Conservation (phyloP, 2,329 filamentous ascomycete species). For the Hypocreales sp. region DNA sequence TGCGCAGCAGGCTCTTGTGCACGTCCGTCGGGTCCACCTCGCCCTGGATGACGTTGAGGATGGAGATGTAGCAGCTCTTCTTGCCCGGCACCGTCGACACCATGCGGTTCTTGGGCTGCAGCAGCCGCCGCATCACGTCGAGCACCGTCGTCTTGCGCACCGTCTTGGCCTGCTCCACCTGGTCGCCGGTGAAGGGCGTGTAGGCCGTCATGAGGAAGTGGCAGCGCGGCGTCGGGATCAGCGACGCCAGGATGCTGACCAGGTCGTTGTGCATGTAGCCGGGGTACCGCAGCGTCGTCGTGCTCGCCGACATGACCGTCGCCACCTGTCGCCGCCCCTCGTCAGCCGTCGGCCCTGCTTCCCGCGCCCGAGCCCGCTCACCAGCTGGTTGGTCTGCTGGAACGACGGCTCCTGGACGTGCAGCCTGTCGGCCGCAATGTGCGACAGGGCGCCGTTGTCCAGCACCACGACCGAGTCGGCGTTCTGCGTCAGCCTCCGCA, state of each 20-base stretch:
- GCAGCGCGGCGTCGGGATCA: conserved; percentile 90
- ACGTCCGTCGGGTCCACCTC: conserved; percentile 97
- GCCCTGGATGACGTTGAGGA: conserved; percentile 96
- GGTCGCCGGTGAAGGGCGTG: conserved; percentile 92
- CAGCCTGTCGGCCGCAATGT: conserved; percentile 85
- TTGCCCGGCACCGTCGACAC: conserved; percentile 90
- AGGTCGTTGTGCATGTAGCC: conserved; percentile 99
- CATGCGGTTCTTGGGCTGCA: conserved; percentile 99
- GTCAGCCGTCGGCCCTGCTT: background rate
- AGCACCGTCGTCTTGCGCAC: conserved; percentile 96
- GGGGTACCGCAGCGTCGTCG: conserved; percentile 88
- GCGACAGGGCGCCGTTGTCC: conserved; percentile 84
- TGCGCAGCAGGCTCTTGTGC: conserved; percentile 92
- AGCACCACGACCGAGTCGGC: conserved; percentile 95
- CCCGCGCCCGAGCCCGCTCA: conserved; percentile 16
- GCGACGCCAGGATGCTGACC: conserved; percentile 85
- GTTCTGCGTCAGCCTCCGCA: conserved; percentile 85
- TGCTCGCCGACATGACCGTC: conserved; percentile 97
- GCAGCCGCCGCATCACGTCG: conserved; percentile 87
- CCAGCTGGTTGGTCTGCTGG: conserved; percentile 93
- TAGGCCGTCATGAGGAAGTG: conserved; percentile 99
- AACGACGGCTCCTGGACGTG: conserved; percentile 94
- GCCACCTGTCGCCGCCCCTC: conserved; percentile 39
- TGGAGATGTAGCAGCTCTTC: conserved; percentile 97
- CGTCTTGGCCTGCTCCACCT: conserved; percentile 92